Base-by-base conservation (phyloP, 306 rosid species). In the Cercis canadensis region DNA sequence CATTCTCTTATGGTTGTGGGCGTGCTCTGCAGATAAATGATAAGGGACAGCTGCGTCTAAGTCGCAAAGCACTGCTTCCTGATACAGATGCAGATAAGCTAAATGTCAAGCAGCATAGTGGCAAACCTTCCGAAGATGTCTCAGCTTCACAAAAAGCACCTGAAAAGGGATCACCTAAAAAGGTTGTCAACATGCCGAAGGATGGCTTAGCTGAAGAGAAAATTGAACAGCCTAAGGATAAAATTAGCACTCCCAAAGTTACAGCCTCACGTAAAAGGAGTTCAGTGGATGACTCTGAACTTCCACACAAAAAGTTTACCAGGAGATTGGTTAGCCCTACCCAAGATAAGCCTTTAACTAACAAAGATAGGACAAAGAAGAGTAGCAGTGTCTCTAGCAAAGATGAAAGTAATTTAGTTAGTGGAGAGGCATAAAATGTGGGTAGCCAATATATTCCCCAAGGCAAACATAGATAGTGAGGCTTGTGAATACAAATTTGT, bases 21-120 rank as follows among this genome's bases (percentile, higher is more conserved):
- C 66, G n/a, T 75, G 59, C 29, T 14, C 70, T 83, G 67, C 87
- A 94, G 98, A 83, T 81, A 80, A 94, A 94, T 83, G 96, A 86
- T 31, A 90, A 87, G 76, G 97, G 98, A 21, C 98, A 94, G 65
- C 88, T 94, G 81, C 98, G 98, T 81, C 92, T 94, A 73, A 94
- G 98, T 76, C 89, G 72, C 70, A 82, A 88, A 64, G 96, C 89
- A 33, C 40, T 94, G 84, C 95, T 89, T 86, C 97, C 96, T 8
- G 89, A 80, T 54, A 36, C 87, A n/a, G 84, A 80, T 81, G 59
- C 75, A 58, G 87, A 79, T 32, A 75, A 75, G 37, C 77, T 82
- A 17, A 75, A 70, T 80, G 81, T 9, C 68, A 72, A 72, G 74
- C 87, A 78, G 70, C 67, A 80, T 43, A 55, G 83, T 7, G 81